Percentiles rank a stretch among this genome's conserved stretches.
phyloP scores from a whole-genome alignment of 2,329 filamentous ascomycete species.

The Beauveria australis region DNA sequence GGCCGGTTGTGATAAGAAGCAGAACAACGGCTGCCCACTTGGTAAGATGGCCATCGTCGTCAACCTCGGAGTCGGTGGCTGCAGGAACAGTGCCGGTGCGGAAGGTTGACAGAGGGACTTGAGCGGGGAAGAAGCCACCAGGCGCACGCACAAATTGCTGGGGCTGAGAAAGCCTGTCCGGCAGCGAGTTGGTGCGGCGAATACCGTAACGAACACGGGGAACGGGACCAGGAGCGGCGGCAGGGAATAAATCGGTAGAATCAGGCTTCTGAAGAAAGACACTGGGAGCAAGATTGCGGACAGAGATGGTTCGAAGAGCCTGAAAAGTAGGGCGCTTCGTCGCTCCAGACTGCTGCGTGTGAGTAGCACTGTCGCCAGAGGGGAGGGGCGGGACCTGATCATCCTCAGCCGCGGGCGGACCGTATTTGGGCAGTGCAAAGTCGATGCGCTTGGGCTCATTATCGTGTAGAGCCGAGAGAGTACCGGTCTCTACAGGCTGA shows the following conservation, averaged over 20 bases:
- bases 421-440: slow-evolving; percentile 36
- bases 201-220: slow-evolving; percentile 56
- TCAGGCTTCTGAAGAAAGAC: slow-evolving; percentile 52
- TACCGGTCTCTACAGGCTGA: slow-evolving; percentile 23
- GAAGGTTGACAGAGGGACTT: slow-evolving; percentile 32
- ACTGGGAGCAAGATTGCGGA: slow-evolving; percentile 62
- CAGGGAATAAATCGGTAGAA: slow-evolving; percentile 17
- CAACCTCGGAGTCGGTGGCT: slow-evolving; percentile 21
- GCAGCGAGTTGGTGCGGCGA: slow-evolving; percentile 65
- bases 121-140: slow-evolving; percentile 41
- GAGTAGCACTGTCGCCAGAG: not conserved
- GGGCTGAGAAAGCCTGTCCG: slow-evolving; percentile 52
- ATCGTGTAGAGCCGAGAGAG: slow-evolving; percentile 14
- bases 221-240: slow-evolving; percentile 32
- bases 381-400: not conserved
- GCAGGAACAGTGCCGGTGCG: slow-evolving; percentile 21
- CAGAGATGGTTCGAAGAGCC: slow-evolving; percentile 49
- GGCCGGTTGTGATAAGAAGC: slow-evolving; percentile 53
- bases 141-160: slow-evolving; percentile 34
- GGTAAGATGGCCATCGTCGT: slow-evolving; percentile 42
- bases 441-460: slow-evolving; percentile 49
- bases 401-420: not conserved
- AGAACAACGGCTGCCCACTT: slow-evolving; percentile 51
- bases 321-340: slow-evolving; percentile 39
- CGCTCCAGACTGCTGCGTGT: slow-evolving; percentile 1